A percentile compares a stretch with the other conserved stretches of the same genome.
Evolutionary conservation across 768 basidiomycete species (phyloP).

Genomic region (Trametes cingulata): DNA sequence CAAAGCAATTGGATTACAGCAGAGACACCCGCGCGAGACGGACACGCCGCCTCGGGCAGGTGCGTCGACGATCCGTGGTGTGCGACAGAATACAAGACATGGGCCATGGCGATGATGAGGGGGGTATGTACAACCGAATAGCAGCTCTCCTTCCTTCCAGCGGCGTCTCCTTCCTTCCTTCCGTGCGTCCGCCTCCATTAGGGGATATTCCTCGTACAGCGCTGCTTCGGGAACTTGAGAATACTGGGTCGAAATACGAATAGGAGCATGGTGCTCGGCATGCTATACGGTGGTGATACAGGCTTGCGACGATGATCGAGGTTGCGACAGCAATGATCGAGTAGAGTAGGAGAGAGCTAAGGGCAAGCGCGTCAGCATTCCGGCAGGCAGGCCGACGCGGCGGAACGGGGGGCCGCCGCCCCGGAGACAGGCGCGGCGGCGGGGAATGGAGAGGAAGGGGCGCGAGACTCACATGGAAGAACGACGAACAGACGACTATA

Average conservation of each 20-base stretch:
- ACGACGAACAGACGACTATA: conserved; percentile 20
- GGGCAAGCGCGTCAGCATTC: conserved; percentile 16
- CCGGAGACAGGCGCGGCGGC: not conserved
- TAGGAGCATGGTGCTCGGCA: conserved; percentile 17
- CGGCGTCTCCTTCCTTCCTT: conserved; percentile 6
- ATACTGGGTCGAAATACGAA: conserved; percentile 21
- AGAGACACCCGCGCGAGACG: not conserved
- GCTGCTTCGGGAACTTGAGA: conserved; percentile 18
- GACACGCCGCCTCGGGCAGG: not conserved
- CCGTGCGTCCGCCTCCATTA: conserved; percentile 2
- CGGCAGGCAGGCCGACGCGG: not conserved
- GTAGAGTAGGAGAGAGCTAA: conserved; percentile 21
- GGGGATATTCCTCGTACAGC: conserved; percentile 13
- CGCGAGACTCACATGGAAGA: conserved; percentile 28
- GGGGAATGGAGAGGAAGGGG: conserved; percentile 16
- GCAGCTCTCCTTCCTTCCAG: conserved; percentile 13
- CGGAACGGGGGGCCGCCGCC: conserved; percentile 9
- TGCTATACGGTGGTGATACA: conserved; percentile 32
- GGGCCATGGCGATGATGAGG: conserved; percentile 1
- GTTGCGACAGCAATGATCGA: conserved; percentile 24
- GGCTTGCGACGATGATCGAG: conserved; percentile 25
- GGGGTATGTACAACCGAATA: conserved; percentile 27
- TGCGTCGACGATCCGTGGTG: conserved; percentile 11
- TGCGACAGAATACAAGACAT: conserved; percentile 21
- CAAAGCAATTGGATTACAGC: conserved; percentile 8